Evolutionary conservation across 2,329 filamentous ascomycete genomes (phyloP).

Genomic region (Venturiaceae sp.): DNA sequence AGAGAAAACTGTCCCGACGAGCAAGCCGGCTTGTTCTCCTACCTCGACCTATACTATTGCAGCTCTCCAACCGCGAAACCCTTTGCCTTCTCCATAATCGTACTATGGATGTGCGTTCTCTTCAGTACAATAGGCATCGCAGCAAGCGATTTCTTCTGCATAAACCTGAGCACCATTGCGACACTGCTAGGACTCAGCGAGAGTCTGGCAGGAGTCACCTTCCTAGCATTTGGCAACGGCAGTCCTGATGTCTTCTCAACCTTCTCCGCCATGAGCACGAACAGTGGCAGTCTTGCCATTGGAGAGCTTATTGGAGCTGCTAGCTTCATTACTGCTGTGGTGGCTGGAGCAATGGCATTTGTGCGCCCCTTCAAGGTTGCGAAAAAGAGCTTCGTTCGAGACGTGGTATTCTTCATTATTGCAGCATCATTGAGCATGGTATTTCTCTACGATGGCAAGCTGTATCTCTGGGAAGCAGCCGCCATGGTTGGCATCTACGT

Average conservation of each 20-base stretch:
- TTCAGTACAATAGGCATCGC: constrained; percentile 98
- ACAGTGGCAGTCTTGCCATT: constrained; percentile 93
- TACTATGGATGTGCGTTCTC: constrained; percentile 76
- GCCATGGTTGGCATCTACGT: constrained; percentile 86
- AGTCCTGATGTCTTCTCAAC: constrained; percentile 98
- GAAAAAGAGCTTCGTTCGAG: constrained; percentile 79
- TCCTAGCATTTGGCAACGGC: constrained; percentile 93
- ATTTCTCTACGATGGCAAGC: constrained; percentile 73
- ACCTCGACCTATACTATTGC: constrained; percentile 89
- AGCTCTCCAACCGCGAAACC: constrained; percentile 56
- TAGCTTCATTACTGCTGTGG: constrained; percentile 91
- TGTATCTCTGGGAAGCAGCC: constrained; percentile 82
- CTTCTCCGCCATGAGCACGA: constrained; percentile 93
- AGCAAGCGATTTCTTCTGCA: constrained; percentile 95
- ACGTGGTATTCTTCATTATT: constrained; percentile 84
- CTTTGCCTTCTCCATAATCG: constrained; percentile 68
- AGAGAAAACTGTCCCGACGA: constrained; percentile 74
- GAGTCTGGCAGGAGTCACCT: constrained; percentile 91
- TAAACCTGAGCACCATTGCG: constrained; percentile 91
- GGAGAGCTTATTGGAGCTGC: constrained; percentile 93
- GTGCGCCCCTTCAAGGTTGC: constrained; percentile 93
- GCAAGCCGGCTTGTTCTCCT: constrained; percentile 81
- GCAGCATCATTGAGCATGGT: constrained; percentile 80
- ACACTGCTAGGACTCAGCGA: constrained; percentile 86
- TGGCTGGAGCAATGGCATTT: constrained; percentile 93